Conservation (phyloP, 2,329 filamentous ascomycete genomes). For the Helotiales sp. region DNA sequence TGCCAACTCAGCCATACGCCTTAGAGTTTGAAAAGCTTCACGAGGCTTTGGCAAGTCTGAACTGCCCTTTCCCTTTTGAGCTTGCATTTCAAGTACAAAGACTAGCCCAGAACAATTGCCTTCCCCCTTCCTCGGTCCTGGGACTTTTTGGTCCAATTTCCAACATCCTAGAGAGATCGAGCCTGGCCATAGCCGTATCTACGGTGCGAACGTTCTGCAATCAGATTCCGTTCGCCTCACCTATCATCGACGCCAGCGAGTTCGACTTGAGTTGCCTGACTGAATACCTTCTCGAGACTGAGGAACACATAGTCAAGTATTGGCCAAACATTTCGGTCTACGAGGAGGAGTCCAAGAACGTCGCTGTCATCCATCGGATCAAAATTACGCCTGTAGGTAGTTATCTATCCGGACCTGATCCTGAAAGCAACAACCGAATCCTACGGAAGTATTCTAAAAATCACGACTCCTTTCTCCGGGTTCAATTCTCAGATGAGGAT, state of each 20-base stretch:
- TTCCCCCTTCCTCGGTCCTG: conserved; percentile 55
- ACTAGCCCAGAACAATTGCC: conserved; percentile 61
- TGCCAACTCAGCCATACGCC: conserved; percentile 16
- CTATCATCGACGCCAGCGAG: conserved; percentile 46
- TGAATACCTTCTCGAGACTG: conserved; percentile 40
- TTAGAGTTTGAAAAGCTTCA: conserved; percentile 22
- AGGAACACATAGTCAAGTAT: conserved; percentile 37
- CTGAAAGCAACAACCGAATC: conserved; percentile 62
- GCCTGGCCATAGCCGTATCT: conserved; percentile 47
- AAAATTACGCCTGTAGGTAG: not conserved
- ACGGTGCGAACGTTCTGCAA: conserved; percentile 54
- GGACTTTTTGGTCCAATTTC: conserved; percentile 44
- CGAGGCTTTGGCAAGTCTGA: conserved; percentile 24
- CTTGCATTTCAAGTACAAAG: conserved; percentile 63
- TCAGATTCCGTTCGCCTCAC: conserved; percentile 54
- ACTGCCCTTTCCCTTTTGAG: conserved; percentile 46
- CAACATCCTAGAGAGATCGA: conserved; percentile 28
- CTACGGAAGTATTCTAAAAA: conserved; percentile 61
- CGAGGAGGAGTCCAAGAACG: conserved; percentile 18
- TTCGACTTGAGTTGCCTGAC: conserved; percentile 44
- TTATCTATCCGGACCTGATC: conserved; percentile 1
- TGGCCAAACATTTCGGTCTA: conserved; percentile 31
- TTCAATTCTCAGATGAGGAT: conserved; percentile 73
- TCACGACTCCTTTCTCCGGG: conserved; percentile 65
- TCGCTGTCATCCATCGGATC: conserved; percentile 24